Percentiles rank a stretch among this genome's conserved stretches.
Conservation (phyloP, 2,329 filamentous ascomycete genomes). For the Aspergillus sp. region DNA sequence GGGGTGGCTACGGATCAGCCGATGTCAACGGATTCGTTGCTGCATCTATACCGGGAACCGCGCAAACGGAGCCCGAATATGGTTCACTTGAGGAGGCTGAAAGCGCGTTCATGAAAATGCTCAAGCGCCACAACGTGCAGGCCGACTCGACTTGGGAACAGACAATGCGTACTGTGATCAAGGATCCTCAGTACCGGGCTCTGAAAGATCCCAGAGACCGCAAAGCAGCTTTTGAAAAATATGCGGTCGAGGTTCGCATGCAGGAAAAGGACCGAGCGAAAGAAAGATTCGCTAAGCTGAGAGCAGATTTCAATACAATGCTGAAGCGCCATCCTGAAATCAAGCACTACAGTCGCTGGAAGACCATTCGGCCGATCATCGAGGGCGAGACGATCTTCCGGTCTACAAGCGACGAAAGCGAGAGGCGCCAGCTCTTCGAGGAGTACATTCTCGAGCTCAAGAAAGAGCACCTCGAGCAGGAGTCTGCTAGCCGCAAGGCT, state of each 20-base stretch:
- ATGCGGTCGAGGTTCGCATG: conserved; percentile 80
- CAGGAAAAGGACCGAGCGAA: conserved; percentile 95
- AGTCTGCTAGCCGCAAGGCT: conserved; percentile 69
- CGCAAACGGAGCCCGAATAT: conserved; percentile 71
- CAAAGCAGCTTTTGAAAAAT: conserved; percentile 91
- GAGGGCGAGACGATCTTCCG: conserved; percentile 95
- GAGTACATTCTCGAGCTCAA: conserved; percentile 88
- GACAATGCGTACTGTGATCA: conserved; percentile 79
- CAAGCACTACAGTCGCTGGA: conserved; percentile 95
- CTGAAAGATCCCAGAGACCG: conserved; percentile 91
- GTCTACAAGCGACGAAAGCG: conserved; percentile 81
- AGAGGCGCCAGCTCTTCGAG: conserved; percentile 86
- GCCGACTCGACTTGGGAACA: conserved; percentile 93
- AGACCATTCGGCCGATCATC: conserved; percentile 89
- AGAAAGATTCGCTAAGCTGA: conserved; percentile 86
- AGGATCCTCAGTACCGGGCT: conserved; percentile 88
- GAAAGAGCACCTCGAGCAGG: conserved; percentile 74
- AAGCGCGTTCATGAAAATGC: conserved; percentile 85
- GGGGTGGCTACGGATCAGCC: conserved; percentile 44
- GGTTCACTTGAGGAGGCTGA: conserved; percentile 82
- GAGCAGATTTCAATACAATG: conserved; percentile 94
- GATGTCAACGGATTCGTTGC: conserved; percentile 43
- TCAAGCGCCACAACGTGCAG: conserved; percentile 81
- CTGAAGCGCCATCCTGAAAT: conserved; percentile 95
- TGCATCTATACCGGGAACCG: conserved; percentile 35